A percentile compares a stretch with the other conserved stretches of the same genome.
Evolutionary conservation across 2,329 filamentous ascomycete genomes (phyloP).

Genomic region (Orbilia oligospora): DNA sequence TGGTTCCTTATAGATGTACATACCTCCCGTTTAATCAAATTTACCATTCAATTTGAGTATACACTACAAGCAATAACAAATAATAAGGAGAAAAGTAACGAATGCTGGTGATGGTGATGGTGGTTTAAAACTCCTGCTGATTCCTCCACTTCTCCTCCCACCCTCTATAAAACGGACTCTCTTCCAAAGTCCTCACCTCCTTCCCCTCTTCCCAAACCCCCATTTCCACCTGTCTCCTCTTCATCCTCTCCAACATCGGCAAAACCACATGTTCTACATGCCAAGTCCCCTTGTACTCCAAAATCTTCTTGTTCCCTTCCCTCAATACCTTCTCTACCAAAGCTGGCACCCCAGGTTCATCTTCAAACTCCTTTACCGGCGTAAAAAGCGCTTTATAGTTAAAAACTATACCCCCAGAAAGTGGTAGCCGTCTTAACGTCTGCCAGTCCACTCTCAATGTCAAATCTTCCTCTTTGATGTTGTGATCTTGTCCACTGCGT

Average conservation of each 20-base stretch:
- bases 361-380: constrained; percentile 76
- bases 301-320: constrained; percentile 78
- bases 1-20: not conserved
- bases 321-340: constrained; percentile 78
- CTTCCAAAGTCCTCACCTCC: constrained; percentile 78
- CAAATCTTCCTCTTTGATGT: constrained; percentile 74
- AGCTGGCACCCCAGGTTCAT: constrained; percentile 81
- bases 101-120: no score
- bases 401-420: constrained; percentile 83
- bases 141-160: constrained; percentile 83
- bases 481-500: constrained; percentile 73
- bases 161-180: constrained; percentile 81
- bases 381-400: constrained; percentile 93
- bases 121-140: constrained; percentile 73
- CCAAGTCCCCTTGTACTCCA: constrained; percentile 87
- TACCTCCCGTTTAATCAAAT: not conserved
- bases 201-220: constrained; percentile 75
- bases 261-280: constrained; percentile 81
- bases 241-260: constrained; percentile 76
- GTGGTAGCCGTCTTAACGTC: constrained; percentile 81
- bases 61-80: no score
- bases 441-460: constrained; percentile 89
- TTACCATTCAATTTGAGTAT: not conserved
- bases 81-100: no score
- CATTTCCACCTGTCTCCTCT: constrained; percentile 76